A percentile compares a stretch with the other conserved stretches of the same genome.
Conservation (phyloP, 306 rosid species). For the Arachis stenosperma region DNA sequence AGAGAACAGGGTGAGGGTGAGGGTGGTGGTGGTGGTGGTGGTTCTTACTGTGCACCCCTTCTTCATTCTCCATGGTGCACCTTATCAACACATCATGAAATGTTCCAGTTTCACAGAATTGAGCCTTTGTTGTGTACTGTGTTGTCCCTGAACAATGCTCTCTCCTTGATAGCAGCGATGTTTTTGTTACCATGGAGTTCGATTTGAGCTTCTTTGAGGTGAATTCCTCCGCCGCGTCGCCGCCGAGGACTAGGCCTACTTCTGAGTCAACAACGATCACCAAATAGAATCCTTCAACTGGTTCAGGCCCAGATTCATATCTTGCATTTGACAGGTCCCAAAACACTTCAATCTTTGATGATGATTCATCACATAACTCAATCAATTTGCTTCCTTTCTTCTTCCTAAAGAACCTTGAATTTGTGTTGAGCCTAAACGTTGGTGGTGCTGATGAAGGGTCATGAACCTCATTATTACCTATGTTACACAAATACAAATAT, state of each 20-base stretch:
- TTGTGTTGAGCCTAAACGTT: slow-evolving; percentile 72
- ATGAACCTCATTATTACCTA: neutral
- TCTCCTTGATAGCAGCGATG: slow-evolving; percentile 54
- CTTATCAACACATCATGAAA: slow-evolving; percentile 68
- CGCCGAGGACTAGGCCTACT: slow-evolving; percentile 66
- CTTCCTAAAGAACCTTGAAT: slow-evolving; percentile 67
- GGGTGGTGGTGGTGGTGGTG: slow-evolving; percentile 24
- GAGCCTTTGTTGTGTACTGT: slow-evolving; percentile 69
- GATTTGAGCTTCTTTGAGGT: slow-evolving; percentile 46
- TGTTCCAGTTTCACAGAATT: slow-evolving; percentile 68
- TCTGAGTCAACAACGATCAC: slow-evolving; percentile 69
- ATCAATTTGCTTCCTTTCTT: slow-evolving; percentile 68
- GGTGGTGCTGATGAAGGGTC: slow-evolving; percentile 41
- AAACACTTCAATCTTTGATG: slow-evolving; percentile 52
- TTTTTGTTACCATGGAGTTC: slow-evolving; percentile 37
- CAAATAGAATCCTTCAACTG: slow-evolving; percentile 65
- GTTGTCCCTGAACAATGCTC: slow-evolving; percentile 72
- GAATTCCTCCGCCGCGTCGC: slow-evolving; percentile 53
- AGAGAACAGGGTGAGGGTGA: slow-evolving; percentile 43
- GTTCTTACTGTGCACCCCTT: slow-evolving; percentile 32
- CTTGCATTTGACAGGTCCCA: slow-evolving; percentile 86
- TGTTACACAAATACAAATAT: too few relatives aligned
- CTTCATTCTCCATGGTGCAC: slow-evolving; percentile 63
- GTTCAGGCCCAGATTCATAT: slow-evolving; percentile 74
- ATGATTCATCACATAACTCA: slow-evolving; percentile 42